These are phyloP conservation scores for Dactylella cylindrospora DNA, from an alignment of 2,329 filamentous ascomycete species.

Conservation along the genomic window DNA sequence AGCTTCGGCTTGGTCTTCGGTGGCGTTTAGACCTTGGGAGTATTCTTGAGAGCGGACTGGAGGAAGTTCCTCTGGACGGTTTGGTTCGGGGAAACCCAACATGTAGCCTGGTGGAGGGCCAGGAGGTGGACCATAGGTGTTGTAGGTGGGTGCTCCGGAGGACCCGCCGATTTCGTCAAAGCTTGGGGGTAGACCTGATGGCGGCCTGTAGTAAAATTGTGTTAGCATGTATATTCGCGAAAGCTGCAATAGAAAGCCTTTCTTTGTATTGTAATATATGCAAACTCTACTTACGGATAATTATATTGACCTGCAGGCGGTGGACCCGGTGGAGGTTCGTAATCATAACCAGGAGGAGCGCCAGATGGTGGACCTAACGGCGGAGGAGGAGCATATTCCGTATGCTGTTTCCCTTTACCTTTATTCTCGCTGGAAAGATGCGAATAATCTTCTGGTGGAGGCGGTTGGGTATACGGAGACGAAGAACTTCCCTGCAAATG, in stretches of 20 bases:
- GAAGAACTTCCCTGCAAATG: constrained; percentile 30
- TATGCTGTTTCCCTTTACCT: constrained; percentile 22
- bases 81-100: constrained; percentile 23
- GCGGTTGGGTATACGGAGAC: constrained; percentile 12
- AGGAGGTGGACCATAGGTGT: constrained; percentile 14
- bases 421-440: constrained; percentile 40
- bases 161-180: constrained; percentile 19
- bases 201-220: constrained; percentile 3
- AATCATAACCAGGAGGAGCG: constrained; percentile 29
- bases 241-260: not conserved
- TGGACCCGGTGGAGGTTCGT: constrained; percentile 17
- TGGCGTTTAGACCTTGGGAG: constrained; percentile 60
- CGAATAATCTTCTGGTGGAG: constrained; percentile 19
- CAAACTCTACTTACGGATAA: constrained; percentile 8
- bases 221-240: not conserved
- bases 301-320: constrained; percentile 3
- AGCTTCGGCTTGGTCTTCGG: constrained; percentile 63
- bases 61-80: constrained; percentile 23
- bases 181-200: constrained; percentile 17
- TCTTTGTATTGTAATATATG: too few relatives aligned
- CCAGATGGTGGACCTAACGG: too few relatives aligned
- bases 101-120: constrained; percentile 41
- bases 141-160: constrained; percentile 14
- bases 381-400: constrained; percentile 30
- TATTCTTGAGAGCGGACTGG: constrained; percentile 24